These are phyloP conservation scores for Sphaerosporella brunnea DNA, from an alignment of 495 filamentous ascomycete genomes.

Conservation along the genomic window DNA sequence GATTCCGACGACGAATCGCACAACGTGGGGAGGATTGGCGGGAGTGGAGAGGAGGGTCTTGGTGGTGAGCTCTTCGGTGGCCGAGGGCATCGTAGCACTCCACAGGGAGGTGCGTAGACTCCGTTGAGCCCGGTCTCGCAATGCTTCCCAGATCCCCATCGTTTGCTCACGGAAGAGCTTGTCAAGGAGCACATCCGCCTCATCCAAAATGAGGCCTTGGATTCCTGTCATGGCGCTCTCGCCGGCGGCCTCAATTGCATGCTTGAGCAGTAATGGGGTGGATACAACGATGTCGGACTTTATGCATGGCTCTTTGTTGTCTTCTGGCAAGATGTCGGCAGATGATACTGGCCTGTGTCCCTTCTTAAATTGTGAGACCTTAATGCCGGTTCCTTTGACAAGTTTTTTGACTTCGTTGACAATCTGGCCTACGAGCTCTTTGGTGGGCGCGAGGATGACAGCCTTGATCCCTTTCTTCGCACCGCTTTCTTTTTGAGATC, in stretches of 20 bases:
- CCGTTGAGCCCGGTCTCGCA: conserved; percentile 41
- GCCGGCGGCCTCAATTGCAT: conserved; percentile 43
- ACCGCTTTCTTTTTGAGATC: conserved; percentile 27
- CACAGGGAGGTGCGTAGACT: conserved; percentile 60
- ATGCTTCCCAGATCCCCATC: conserved; percentile 55
- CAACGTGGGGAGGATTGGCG: conserved; percentile 33
- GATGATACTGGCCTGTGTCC: conserved; percentile 45
- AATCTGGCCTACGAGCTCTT: conserved; percentile 81
- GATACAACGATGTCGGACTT: conserved; percentile 77
- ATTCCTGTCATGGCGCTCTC: conserved; percentile 42
- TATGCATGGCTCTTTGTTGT: conserved; percentile 27
- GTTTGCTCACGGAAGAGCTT: conserved; percentile 82
- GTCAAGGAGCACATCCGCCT: conserved; percentile 89
- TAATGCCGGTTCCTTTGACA: conserved; percentile 56
- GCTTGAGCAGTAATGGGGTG: conserved; percentile 62
- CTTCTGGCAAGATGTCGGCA: conserved; percentile 19
- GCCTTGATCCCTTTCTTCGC: conserved; percentile 35
- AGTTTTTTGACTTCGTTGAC: conserved; percentile 81
- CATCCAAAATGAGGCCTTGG: conserved; percentile 62
- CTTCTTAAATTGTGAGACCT: conserved; percentile 67
- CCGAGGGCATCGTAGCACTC: conserved; percentile 94
- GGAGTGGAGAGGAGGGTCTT: conserved; percentile 17
- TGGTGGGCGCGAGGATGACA: conserved; percentile 74
- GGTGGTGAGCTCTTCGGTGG: conserved; percentile 56
- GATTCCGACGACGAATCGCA: conserved; percentile 79